A percentile compares a stretch with the other conserved stretches of the same genome.
These are phyloP conservation scores for Diplodia intermedia DNA, from an alignment of 2,329 filamentous ascomycete genomes.

Conservation along the genomic window DNA sequence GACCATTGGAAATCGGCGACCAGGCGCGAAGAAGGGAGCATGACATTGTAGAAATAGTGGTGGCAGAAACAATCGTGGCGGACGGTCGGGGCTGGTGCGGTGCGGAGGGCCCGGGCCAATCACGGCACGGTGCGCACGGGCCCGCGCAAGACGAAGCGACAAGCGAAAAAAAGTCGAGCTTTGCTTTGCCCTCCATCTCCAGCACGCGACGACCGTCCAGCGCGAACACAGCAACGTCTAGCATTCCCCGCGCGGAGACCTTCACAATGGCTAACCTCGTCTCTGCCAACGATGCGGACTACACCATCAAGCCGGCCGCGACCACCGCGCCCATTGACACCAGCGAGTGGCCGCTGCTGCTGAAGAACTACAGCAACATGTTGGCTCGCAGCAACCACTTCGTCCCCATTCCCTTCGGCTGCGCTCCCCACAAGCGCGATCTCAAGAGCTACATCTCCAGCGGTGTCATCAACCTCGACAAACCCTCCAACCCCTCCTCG, in stretches of 20 bases:
- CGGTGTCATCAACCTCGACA: constrained; percentile 97
- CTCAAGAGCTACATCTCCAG: constrained; percentile 97
- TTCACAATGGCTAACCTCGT: constrained; percentile 34
- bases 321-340: constrained; percentile 77
- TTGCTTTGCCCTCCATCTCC: constrained; percentile 12
- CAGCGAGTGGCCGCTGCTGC: constrained; percentile 87
- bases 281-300: constrained; percentile 67
- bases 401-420: constrained; percentile 93
- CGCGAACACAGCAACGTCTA: constrained; percentile 32
- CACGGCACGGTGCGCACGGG: constrained; percentile 19
- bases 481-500: constrained; percentile 95
- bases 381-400: constrained; percentile 94
- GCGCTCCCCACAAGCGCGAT: constrained; percentile 88
- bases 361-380: constrained; percentile 96
- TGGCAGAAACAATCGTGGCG: neutral
- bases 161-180: constrained; percentile 33
- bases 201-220: constrained; percentile 26
- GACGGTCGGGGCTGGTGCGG: neutral
- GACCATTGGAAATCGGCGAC: neutral
- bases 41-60: neutral
- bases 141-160: constrained; percentile 20
- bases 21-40: neutral
- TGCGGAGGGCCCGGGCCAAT: constrained; percentile 4
- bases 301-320: constrained; percentile 91
- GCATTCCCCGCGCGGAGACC: constrained; percentile 29